Evolutionary conservation across 179 eudicot genomes (phyloP).

Genomic region (Amaranthus tricolor): DNA sequence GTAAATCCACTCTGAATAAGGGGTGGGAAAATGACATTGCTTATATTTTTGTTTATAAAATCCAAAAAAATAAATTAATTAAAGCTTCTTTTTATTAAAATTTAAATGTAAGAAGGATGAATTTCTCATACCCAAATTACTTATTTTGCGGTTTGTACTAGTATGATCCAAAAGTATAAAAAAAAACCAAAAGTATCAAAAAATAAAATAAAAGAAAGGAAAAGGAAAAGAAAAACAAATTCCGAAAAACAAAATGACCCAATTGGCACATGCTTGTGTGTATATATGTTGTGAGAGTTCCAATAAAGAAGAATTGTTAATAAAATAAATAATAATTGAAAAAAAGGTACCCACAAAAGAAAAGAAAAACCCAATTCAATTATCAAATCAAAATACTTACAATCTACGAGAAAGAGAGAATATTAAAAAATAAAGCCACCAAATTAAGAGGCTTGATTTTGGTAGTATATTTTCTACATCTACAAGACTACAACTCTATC

Average conservation of each 20-base stretch:
- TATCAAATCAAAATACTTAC: not conserved
- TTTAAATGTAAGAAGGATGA: not conserved
- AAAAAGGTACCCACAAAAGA: not conserved
- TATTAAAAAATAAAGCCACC: not conserved
- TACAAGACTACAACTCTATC: too few relatives aligned
- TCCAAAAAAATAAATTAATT: not conserved
- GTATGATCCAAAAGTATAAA: constrained; percentile 11
- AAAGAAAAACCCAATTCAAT: not conserved
- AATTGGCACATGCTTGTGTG: constrained; percentile 29
- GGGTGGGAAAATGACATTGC: constrained; percentile 33
- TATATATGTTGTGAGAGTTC: constrained; percentile 21
- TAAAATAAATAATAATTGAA: not conserved
- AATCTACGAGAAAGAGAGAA: not conserved
- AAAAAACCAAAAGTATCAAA: not conserved
- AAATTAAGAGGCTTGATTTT: too few relatives aligned
- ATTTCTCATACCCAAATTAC: not conserved
- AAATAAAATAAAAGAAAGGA: constrained; percentile 4
- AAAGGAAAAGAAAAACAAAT: not conserved
- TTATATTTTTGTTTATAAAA: not conserved
- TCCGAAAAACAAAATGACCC: constrained; percentile 26
- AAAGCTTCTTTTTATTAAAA: not conserved
- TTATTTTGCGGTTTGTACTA: constrained; percentile 6
- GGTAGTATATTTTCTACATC: too few relatives aligned
- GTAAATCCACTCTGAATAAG: constrained; percentile 29
- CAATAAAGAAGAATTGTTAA: constrained; percentile 26